Evolutionary conservation across 176 grass and related monocot genomes (phyloP).

Genomic region (Alloteropsis semialata): DNA sequence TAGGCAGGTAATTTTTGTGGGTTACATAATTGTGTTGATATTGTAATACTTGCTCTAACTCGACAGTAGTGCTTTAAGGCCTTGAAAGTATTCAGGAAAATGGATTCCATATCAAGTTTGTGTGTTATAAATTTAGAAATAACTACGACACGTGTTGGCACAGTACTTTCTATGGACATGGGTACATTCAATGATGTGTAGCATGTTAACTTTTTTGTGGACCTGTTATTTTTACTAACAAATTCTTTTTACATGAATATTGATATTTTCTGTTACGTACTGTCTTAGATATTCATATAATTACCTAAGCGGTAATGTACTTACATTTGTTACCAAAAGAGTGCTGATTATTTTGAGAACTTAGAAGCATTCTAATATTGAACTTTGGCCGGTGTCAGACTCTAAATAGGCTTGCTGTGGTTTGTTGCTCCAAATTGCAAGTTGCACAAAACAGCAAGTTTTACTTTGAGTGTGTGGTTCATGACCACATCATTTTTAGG

Average conservation of each 20-base stretch:
- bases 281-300: neutral
- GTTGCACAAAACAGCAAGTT: neutral
- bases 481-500: neutral
- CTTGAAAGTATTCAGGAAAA: neutral
- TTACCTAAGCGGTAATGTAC: neutral
- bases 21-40: neutral
- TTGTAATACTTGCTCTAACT: neutral
- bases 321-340: neutral
- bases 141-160: neutral
- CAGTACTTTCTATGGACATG: neutral
- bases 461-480: neutral
- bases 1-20: conserved; percentile 61
- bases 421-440: neutral
- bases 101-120: neutral
- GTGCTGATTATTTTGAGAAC: neutral
- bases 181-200: neutral
- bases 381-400: neutral
- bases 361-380: neutral
- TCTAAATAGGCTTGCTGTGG: neutral
- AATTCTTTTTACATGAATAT: neutral
- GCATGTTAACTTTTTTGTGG: neutral
- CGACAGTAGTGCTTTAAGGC: neutral
- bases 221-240: neutral
- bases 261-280: neutral
- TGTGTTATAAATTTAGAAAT: conserved; percentile 7